phyloP scores from a whole-genome alignment of 2,329 filamentous ascomycete genomes.

The Myrmaecium sp. region DNA sequence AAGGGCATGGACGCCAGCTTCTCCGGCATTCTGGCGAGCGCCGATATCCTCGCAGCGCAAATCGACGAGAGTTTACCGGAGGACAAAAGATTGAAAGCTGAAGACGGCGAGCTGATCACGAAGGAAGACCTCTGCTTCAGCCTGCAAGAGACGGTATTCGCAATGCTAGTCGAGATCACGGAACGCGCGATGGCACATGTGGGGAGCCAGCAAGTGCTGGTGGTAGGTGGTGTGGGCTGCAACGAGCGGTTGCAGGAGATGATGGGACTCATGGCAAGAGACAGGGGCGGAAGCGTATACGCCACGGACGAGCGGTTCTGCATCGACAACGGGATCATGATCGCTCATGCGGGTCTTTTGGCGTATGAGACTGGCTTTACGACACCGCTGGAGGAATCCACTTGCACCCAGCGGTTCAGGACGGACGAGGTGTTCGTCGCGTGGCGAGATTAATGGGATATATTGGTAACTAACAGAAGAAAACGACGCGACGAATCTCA shows the following conservation, averaged over 20 bases:
- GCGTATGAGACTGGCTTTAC: constrained; percentile 68
- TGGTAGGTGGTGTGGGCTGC: constrained; percentile 90
- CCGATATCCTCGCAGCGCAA: constrained; percentile 62
- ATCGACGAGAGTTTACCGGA: constrained; percentile 26
- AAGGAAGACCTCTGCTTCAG: constrained; percentile 82
- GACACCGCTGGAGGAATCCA: constrained; percentile 63
- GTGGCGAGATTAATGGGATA: constrained; percentile 31
- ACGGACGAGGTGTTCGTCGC: constrained; percentile 34
- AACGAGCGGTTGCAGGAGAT: constrained; percentile 92
- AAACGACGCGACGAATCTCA: no score
- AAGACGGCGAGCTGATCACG: constrained; percentile 46
- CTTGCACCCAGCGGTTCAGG: constrained; percentile 39
- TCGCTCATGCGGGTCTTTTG: constrained; percentile 83
- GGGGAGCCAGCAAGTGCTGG: constrained; percentile 73
- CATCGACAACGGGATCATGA: constrained; percentile 99
- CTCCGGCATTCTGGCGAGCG: constrained; percentile 71
- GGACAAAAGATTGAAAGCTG: constrained; percentile 25
- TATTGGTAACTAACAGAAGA: no score
- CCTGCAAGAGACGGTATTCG: constrained; percentile 85
- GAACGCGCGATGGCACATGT: constrained; percentile 98
- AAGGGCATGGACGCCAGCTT: constrained; percentile 99
- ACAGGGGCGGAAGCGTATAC: constrained; percentile 77
- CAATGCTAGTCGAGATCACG: constrained; percentile 97
- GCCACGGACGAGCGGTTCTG: constrained; percentile 96
- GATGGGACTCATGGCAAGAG: constrained; percentile 91